Evolutionary conservation across 106 monocot genomes (phyloP).

Genomic region (Amphibolis antarctica): DNA sequence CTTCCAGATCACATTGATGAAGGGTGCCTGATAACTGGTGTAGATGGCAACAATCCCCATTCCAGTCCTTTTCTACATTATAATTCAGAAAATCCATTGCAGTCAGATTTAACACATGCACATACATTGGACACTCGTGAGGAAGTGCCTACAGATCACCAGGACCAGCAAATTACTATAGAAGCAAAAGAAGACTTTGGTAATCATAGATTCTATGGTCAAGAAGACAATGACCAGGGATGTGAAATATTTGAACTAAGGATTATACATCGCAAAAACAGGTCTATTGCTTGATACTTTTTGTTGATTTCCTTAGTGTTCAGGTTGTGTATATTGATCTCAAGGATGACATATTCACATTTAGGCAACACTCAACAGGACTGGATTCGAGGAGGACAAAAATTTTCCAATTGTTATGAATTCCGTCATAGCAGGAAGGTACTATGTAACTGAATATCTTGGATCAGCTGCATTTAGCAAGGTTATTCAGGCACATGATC

Average conservation of each 20-base stretch:
- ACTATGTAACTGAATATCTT: conserved; percentile 78
- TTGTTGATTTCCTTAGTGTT: too few species aligned
- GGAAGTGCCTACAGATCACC: conserved; percentile 12
- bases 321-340: neutral
- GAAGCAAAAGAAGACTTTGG: conserved; percentile 27
- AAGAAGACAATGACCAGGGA: conserved; percentile 33
- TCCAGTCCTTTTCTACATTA: conserved; percentile 4
- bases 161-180: conserved; percentile 11
- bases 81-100: conserved; percentile 13
- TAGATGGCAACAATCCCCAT: conserved; percentile 7
- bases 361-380: conserved; percentile 35
- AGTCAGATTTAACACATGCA: conserved; percentile 19
- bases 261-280: conserved; percentile 88
- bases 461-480: conserved; percentile 97
- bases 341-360: conserved; percentile 3
- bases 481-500: conserved; percentile 91
- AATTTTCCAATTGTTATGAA: conserved; percentile 72
- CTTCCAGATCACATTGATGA: conserved; percentile 4
- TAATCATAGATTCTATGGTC: conserved; percentile 28
- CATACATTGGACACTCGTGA: conserved; percentile 23
- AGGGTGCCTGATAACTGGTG: conserved; percentile 1
- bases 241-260: conserved; percentile 76
- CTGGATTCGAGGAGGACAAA: conserved; percentile 94
- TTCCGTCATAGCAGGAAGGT: conserved; percentile 81
- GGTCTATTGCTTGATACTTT: conserved; percentile 26